phyloP scores from a whole-genome alignment of 495 filamentous ascomycete species.

The Terfezia boudieri region DNA sequence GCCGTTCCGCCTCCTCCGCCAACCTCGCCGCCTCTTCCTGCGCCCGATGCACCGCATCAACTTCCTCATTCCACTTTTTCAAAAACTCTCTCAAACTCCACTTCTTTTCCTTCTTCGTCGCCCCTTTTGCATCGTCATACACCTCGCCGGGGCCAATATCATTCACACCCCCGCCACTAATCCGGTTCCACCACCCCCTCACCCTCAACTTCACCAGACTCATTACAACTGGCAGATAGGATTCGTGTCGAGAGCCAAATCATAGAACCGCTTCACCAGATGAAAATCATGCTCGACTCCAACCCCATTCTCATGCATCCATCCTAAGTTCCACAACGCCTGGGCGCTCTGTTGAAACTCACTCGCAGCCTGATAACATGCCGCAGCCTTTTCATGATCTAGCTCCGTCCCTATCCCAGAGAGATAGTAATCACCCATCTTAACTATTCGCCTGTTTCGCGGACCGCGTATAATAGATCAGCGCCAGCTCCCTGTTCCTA shows the following conservation, averaged over 20 bases:
- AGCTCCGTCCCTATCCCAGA: conserved; percentile 46
- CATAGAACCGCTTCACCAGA: conserved; percentile 89
- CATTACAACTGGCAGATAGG: conserved; percentile 65
- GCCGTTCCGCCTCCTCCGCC: conserved; percentile 15
- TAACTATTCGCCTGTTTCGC: conserved; percentile 82
- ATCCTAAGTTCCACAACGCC: conserved; percentile 90
- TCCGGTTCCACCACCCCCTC: conserved; percentile 77
- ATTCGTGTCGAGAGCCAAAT: conserved; percentile 75
- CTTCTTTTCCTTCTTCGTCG: neutral
- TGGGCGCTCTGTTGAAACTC: conserved; percentile 81
- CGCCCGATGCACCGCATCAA: conserved; percentile 9
- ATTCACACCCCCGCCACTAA: conserved; percentile 74
- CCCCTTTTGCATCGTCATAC: neutral
- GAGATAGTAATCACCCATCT: conserved; percentile 97
- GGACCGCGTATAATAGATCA: conserved; percentile 92
- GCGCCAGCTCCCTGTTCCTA: conserved; percentile 31
- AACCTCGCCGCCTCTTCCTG: conserved; percentile 24
- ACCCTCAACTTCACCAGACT: conserved; percentile 66
- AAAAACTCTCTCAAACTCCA: conserved; percentile 13
- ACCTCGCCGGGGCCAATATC: conserved; percentile 49
- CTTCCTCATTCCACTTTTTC: conserved; percentile 17
- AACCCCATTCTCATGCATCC: conserved; percentile 98
- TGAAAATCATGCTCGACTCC: conserved; percentile 91
- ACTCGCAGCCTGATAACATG: conserved; percentile 77
- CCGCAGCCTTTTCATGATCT: conserved; percentile 71